Base-by-base conservation (phyloP, 2,329 filamentous ascomycete genomes). In the Exophiala alcalophila region DNA sequence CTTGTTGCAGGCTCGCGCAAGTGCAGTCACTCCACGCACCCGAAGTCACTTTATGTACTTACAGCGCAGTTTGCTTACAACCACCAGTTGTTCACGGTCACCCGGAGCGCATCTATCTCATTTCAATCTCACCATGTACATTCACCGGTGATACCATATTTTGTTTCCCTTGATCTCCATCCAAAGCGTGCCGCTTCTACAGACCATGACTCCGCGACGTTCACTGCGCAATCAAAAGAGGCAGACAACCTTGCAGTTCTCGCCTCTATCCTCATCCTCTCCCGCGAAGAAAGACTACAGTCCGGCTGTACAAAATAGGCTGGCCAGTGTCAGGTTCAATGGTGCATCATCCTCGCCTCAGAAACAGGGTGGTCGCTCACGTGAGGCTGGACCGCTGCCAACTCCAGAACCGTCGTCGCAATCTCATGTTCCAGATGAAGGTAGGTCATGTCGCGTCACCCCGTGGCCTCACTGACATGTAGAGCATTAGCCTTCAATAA, bases 161-260 rank as follows among this genome's bases (percentile, higher is more conserved):
- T 25, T 25, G 7, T 25, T 25, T 25, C n/a, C n/a, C n/a, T n/a
- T n/a, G n/a, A n/a, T n/a, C n/a, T n/a, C n/a, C n/a, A n/a, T n/a
- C n/a, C n/a, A n/a, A n/a, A n/a, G n/a, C n/a, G n/a, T n/a, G n/a
- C n/a, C n/a, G n/a, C 7, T 5, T 16, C 21, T 33, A 24, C 3
- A 31, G n/a, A 34, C 6, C 28, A 10, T 11, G 14, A 25, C 29
- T 15, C 21, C 42, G 3, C 36, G 35, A 43, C 42, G 47, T 7
- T 40, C 47, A 18, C 31, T 46, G 37, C 49, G 53, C 27, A 42
- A 49, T 26, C 49, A 40, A 11, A 53, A 50, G 39, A 47, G 39
- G 29, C 68, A 71, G 55, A 66, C 67, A 36, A 65, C 64, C 33
- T 61, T 71, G 26, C 53, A 64, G n/a, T 70, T 71, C 50, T 60